Base-by-base conservation (phyloP, 495 filamentous ascomycete genomes). In the Hyaloscypha bicolor region DNA sequence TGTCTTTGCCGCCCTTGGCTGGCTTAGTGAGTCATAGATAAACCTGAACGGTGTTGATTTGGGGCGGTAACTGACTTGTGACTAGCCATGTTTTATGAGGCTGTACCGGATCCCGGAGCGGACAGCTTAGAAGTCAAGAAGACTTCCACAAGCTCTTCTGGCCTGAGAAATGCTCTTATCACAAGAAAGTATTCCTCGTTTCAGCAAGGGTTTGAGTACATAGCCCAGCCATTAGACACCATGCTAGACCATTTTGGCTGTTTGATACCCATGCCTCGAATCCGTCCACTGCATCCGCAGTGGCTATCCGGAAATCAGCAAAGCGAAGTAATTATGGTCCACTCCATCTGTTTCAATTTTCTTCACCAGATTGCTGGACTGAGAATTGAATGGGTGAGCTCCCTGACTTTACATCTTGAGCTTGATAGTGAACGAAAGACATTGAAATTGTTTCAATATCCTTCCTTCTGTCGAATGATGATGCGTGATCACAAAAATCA, bases 391-490 rank as follows among this genome's bases (percentile, higher is more conserved):
- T 66, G 56, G 64, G 64, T 61, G 2, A 61, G 21, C 22, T 60
- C 39, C 2, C 42, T 66, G 2, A 11, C 39, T 6, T 25, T 60
- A 0, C 56, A 66, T 55, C 57, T 66, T 3, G 56, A 66, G 33
- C 31, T 66, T 9, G 64, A 66, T 25, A 60, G 64, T n/a, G 31
- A 39, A 9, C 60, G 35, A 19, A 66, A 66, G 33, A 61, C 58
- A 9, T 55, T 66, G 31, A 66, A 66, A 29, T 11, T 66, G 5
- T 66, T 66, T 37, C 56, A 61, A 25, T 61, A 52, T 19, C 64
- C 56, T 9, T 66, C 56, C 5, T 42, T 66, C n/a, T 66, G 56
- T 55, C 35, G 37, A 35, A 60, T 66, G 29, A 66, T 61, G 56
- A 3, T 29, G 4, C 29, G 16, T 16, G 39, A 25, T 6, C 29